Conservation (phyloP, 2,329 filamentous ascomycete species). For the Ceratocystis diversiconidia region DNA sequence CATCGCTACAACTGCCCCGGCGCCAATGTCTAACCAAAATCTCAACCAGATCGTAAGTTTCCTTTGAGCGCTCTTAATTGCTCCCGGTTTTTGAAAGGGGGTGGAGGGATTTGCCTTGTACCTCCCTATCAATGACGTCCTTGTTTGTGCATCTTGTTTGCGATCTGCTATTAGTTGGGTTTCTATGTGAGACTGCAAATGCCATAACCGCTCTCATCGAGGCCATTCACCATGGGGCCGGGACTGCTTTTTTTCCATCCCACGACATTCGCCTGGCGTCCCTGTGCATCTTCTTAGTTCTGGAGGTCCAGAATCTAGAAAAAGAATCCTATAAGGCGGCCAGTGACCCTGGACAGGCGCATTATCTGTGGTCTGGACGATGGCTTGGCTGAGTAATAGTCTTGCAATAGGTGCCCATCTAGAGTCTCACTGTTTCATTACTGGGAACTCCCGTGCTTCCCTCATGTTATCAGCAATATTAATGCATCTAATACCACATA, state of each 20-base stretch:
- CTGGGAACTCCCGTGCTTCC: not conserved
- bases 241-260: not conserved
- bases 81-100: not conserved
- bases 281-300: not conserved
- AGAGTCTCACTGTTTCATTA: not conserved
- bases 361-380: not conserved
- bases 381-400: not conserved
- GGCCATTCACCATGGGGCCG: not conserved
- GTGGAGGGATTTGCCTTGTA: not conserved
- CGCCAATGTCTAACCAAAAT: conserved; percentile 65
- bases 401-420: not conserved
- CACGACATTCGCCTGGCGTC: not conserved
- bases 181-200: not conserved
- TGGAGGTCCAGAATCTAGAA: no score
- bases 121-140: not conserved
- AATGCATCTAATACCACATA: not conserved
- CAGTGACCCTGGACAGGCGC: not conserved
- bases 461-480: not conserved
- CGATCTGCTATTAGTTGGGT: not conserved
- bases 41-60: conserved; percentile 83
- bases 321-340: not conserved
- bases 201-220: not conserved
- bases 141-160: not conserved
- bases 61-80: not conserved
- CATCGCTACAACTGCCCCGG: conserved; percentile 22